Evolutionary conservation across 1,139 yeast genomes (phyloP).

Genomic region (Hemisphaericaspora xylofermentans): DNA sequence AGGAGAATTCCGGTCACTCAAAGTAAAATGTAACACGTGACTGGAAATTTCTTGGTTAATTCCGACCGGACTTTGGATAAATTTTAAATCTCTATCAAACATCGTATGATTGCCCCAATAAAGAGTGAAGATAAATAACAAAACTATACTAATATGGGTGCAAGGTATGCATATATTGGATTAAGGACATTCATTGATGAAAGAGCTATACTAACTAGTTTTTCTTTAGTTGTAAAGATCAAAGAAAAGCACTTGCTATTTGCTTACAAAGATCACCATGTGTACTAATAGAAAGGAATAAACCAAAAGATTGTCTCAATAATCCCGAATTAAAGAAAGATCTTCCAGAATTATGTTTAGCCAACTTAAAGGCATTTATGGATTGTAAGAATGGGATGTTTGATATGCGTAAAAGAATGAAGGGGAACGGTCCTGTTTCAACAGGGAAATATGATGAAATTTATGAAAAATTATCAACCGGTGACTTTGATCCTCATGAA

Average conservation of each 20-base stretch:
- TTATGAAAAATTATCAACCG: conserved; percentile 72
- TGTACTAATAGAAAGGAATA: conserved; percentile 83
- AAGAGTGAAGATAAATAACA: not conserved
- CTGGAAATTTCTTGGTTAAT: not conserved
- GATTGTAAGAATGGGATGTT: conserved; percentile 84
- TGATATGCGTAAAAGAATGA: conserved; percentile 87
- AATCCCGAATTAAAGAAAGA: conserved; percentile 74
- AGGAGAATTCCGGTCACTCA: not conserved
- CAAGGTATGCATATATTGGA: conserved; percentile 29
- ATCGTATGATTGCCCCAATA: not conserved
- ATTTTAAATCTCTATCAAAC: not conserved
- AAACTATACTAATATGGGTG: conserved; percentile 23
- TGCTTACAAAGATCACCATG: conserved; percentile 96
- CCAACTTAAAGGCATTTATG: conserved; percentile 80
- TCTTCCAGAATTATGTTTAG: conserved; percentile 84
- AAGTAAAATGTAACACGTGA: not conserved
- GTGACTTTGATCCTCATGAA: conserved; percentile 76
- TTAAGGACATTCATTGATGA: not conserved
- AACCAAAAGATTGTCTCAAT: conserved; percentile 85
- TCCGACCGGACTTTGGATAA: not conserved
- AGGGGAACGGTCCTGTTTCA: conserved; percentile 91
- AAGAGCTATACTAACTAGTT: conserved; percentile 13
- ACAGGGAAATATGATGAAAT: conserved; percentile 91
- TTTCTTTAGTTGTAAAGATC: conserved; percentile 82
- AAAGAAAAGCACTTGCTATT: conserved; percentile 87